Evolutionary conservation across 495 filamentous ascomycete genomes (phyloP), one percentile per base, ranked within the genome.

Genomic region (Penicillium atrosanguineum): DNA sequence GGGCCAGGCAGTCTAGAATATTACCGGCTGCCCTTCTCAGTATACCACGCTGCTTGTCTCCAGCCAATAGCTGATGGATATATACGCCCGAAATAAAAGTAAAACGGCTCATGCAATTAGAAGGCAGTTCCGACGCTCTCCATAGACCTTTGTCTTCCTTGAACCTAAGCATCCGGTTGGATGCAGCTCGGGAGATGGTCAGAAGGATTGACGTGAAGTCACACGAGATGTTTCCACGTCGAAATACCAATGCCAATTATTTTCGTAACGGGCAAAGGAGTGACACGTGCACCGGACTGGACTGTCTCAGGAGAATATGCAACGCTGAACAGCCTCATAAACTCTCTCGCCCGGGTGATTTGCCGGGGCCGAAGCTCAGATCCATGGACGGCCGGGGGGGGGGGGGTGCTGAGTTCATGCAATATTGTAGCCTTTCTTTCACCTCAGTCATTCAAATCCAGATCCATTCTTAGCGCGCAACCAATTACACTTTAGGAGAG

Each of bases 341-440:
- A 21, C 49, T 34, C 49, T 31, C n/a, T 52, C 19, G 39, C 29
- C 23, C 52, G 50, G 53, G 31, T 44, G 44, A 60, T 59, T 52
- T 49, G 41, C 46, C 20, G 50, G 20, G 43, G 37, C 41, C 20
- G 36, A 47, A 56, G 49, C 63, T 50, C 56, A 51, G 58, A 56
- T 61, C 54, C 60, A 55, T 56, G 56, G 62, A 56, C 61, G n/a
- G 38, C 37, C 34, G 47, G 47, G 50, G n/a, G n/a, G n/a, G n/a
- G n/a, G n/a, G n/a, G n/a, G n/a, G n/a, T n/a, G n/a, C n/a, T 59
- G 62, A 47, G 51, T 55, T 50, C 42, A 53, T 57, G 53, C 60
- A 65, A 34, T 28, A 21, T 23, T 12, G 49, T 12, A 28, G 21
- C 12, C 29, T 48, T 41, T 44, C 28, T 31, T 44, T 38, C 42